Percentiles rank a stretch among this genome's conserved stretches.
Evolutionary conservation across 768 basidiomycete species (phyloP).

Genomic region (Steccherinum ochraceum): DNA sequence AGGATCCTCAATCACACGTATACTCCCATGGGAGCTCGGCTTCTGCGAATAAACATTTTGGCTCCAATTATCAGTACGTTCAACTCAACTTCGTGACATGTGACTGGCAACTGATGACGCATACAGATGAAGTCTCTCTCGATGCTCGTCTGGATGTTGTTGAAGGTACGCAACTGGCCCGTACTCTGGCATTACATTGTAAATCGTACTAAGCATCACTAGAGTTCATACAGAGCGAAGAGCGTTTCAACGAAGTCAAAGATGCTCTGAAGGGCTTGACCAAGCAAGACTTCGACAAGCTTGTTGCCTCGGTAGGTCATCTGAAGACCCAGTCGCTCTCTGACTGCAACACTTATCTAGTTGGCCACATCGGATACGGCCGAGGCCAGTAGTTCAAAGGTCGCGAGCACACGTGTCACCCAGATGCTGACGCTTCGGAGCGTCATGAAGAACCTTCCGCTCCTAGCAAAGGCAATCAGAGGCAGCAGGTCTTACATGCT

Average conservation of each 20-base stretch:
- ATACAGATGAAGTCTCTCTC: too few species aligned
- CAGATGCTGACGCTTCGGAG: conserved; percentile 78
- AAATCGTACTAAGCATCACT: too few species aligned
- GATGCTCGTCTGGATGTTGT: conserved; percentile 84
- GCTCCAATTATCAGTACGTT: conserved; percentile 68
- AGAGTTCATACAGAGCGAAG: conserved; percentile 78
- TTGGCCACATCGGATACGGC: conserved; percentile 60
- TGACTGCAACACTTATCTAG: conserved; percentile 31
- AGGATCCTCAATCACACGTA: conserved; percentile 76
- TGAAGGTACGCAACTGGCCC: conserved; percentile 63
- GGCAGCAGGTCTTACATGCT: conserved; percentile 50
- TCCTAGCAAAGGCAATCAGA: conserved; percentile 54
- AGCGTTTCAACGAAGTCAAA: conserved; percentile 60
- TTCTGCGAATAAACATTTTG: conserved; percentile 74
- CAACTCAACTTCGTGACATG: not conserved
- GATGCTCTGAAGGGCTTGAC: conserved; percentile 65
- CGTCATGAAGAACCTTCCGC: conserved; percentile 61
- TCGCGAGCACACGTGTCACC: conserved; percentile 60
- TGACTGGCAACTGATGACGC: too few species aligned
- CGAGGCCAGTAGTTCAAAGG: conserved; percentile 46
- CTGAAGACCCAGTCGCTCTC: not conserved
- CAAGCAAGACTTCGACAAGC: conserved; percentile 84
- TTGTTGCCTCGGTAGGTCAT: conserved; percentile 58
- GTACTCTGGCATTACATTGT: not conserved
- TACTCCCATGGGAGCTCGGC: conserved; percentile 85